Evolutionary conservation across 805 yeast genomes (phyloP).

Genomic region (Candida adriatica): DNA sequence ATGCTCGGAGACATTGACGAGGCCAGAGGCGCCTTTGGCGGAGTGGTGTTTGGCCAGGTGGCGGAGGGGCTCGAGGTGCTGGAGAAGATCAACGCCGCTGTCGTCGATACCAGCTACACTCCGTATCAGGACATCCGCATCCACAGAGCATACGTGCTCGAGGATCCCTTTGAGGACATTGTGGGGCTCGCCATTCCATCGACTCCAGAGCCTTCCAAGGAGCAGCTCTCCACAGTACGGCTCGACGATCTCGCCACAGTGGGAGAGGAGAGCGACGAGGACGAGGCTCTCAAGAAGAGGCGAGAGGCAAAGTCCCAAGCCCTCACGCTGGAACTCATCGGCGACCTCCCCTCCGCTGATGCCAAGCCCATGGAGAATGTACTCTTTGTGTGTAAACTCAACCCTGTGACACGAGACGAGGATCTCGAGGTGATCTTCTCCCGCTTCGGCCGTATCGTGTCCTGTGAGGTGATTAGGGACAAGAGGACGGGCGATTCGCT

Average conservation of each 20-base stretch:
- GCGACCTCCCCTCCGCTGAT: constrained; percentile 53
- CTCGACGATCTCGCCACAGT: constrained; percentile 19
- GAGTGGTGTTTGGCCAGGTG: constrained; percentile 41
- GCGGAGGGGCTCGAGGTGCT: constrained; percentile 43
- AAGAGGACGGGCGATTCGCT: constrained; percentile 40
- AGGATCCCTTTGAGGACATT: constrained; percentile 46
- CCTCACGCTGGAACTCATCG: constrained; percentile 54
- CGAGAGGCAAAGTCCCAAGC: constrained; percentile 46
- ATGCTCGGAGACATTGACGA: constrained; percentile 27
- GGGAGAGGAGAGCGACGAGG: constrained; percentile 23
- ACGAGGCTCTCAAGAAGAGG: constrained; percentile 21
- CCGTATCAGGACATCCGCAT: constrained; percentile 47
- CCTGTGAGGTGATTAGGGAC: constrained; percentile 48
- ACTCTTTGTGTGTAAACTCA: constrained; percentile 56
- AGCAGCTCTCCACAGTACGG: constrained; percentile 28
- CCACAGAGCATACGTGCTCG: constrained; percentile 40
- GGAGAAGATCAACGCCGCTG: constrained; percentile 34
- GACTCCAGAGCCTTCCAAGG: constrained; percentile 32
- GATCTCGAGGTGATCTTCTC: constrained; percentile 51
- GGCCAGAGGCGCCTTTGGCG: constrained; percentile 7
- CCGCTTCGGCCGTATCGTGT: constrained; percentile 50
- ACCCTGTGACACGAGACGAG: constrained; percentile 52
- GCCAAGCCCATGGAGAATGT: constrained; percentile 56
- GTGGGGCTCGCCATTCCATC: constrained; percentile 18
- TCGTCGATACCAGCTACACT: constrained; percentile 32